A percentile compares a stretch with the other conserved stretches of the same genome.
These are phyloP conservation scores for Phytopythium helicoides DNA, from an alignment of 352 stramenopile species.

Conservation along the genomic window DNA sequence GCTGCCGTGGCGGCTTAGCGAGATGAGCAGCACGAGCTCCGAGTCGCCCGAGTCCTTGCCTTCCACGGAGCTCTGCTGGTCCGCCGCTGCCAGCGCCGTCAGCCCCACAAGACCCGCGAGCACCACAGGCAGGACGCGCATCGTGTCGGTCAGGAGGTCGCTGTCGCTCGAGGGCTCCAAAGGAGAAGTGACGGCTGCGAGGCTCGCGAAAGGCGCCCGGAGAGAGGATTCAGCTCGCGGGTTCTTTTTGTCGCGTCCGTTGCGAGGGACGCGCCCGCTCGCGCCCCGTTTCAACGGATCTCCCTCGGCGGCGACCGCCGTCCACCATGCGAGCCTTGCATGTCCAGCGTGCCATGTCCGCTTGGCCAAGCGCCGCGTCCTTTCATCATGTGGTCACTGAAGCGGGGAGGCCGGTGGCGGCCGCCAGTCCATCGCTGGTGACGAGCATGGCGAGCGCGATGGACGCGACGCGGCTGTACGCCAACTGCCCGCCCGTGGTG, in stretches of 20 bases:
- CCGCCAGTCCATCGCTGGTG: not conserved
- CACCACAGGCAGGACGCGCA: conserved; percentile 23
- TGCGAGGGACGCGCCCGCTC: too few relatives aligned
- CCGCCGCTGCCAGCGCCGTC: conserved; percentile 14
- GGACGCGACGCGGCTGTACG: conserved; percentile 55
- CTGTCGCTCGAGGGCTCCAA: conserved; percentile 5
- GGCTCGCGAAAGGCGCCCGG: too few relatives aligned
- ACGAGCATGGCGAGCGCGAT: conserved; percentile 18
- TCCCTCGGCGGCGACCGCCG: too few relatives aligned
- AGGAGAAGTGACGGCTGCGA: not conserved
- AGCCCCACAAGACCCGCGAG: not conserved
- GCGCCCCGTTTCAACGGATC: too few relatives aligned
- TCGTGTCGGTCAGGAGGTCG: conserved; percentile 9
- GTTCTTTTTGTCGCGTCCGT: not conserved
- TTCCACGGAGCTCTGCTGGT: not conserved
- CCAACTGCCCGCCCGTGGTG: conserved; percentile 52
- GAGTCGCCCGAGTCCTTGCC: conserved; percentile 16
- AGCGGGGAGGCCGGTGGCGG: too few relatives aligned
- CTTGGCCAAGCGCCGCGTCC: too few relatives aligned
- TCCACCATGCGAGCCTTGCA: too few relatives aligned
- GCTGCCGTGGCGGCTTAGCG: conserved; percentile 69
- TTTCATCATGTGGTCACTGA: too few relatives aligned
- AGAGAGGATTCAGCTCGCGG: too few relatives aligned
- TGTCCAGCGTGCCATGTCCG: too few relatives aligned
- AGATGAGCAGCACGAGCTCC: conserved; percentile 65